Base-by-base conservation (phyloP, 345 rosid genomes). In the Eucalyptus regnans region DNA sequence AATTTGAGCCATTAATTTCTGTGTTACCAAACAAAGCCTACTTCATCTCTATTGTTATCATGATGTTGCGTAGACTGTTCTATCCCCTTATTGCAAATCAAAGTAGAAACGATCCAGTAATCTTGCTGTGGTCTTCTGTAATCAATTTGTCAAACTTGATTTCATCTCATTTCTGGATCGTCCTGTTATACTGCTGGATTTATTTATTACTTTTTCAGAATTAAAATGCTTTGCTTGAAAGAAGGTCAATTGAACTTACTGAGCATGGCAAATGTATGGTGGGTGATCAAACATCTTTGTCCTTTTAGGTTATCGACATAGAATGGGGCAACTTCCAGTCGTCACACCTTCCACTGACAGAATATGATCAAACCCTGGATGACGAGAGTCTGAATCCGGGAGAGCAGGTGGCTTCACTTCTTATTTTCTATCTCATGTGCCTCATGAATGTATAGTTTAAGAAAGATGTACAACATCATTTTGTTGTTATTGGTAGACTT, bases 261-360 rank as follows among this genome's bases (percentile, higher is more conserved):
- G 58, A 86, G 46, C 5, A 31, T 68, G 80, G 80, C 0, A 2
- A 31, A 68, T 68, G 43, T 31, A 68, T 68, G 44, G 43, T 33
- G 80, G 43, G 80, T 16, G 80, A 68, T 17, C 41, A 31, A 33
- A 86, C 9, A 18, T 51, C 46, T 43, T n/a, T 64, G 83, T 22
- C 27, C 62, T 58, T 37, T 54, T 88, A 95, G 98, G 98, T 95
- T 86, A 95, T 95, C 91, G 95, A 96, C 90, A 96, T 92, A 95
- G 98, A 96, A 87, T 96, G 98, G 94, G 97, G 98, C 88, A 95
- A 90, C 89, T 96, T 96, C 90, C 86, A 92, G 81, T 95, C 96
- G 85, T 94, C 97, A 2, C 96, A 95, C 91, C 94, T 96, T 91
- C 96, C 96, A 7, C 60, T 94, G 87, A 93, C 96, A 37, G 95